Evolutionary conservation across 495 filamentous ascomycete genomes (phyloP).

Genomic region (Penicillium daleae): DNA sequence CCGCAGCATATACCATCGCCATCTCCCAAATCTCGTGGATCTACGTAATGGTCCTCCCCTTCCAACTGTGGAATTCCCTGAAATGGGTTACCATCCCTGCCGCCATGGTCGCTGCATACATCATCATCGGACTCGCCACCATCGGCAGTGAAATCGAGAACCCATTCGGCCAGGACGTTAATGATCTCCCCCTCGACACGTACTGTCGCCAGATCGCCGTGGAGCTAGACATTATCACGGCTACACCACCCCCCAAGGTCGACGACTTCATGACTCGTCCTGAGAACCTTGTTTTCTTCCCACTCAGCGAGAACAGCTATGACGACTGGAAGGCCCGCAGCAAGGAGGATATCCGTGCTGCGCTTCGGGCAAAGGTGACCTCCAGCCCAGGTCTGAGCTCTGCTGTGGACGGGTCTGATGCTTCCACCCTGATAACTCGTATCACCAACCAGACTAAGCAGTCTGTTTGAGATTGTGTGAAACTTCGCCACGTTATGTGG

Average conservation of each 20-base stretch:
- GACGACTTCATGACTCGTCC: constrained; percentile 60
- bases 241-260: constrained; percentile 56
- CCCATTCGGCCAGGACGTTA: constrained; percentile 85
- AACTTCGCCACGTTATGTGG: neutral
- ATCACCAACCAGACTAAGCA: constrained; percentile 24
- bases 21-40: constrained; percentile 89
- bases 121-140: constrained; percentile 85
- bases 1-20: constrained; percentile 82
- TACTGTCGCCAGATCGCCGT: constrained; percentile 73
- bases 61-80: constrained; percentile 70
- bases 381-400: constrained; percentile 17
- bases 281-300: constrained; percentile 70
- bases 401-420: constrained; percentile 26
- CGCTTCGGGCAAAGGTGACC: constrained; percentile 52
- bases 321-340: constrained; percentile 63
- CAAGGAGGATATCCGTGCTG: constrained; percentile 61
- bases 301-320: constrained; percentile 62
- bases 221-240: constrained; percentile 76
- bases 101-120: constrained; percentile 81
- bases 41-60: constrained; percentile 81
- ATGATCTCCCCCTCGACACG: constrained; percentile 78
- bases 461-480: constrained; percentile 27
- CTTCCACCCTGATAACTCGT: constrained; percentile 28
- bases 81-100: constrained; percentile 84
- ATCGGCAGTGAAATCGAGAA: constrained; percentile 89